Conservation (phyloP, 768 basidiomycete species). For the Boletellus emodensis region DNA sequence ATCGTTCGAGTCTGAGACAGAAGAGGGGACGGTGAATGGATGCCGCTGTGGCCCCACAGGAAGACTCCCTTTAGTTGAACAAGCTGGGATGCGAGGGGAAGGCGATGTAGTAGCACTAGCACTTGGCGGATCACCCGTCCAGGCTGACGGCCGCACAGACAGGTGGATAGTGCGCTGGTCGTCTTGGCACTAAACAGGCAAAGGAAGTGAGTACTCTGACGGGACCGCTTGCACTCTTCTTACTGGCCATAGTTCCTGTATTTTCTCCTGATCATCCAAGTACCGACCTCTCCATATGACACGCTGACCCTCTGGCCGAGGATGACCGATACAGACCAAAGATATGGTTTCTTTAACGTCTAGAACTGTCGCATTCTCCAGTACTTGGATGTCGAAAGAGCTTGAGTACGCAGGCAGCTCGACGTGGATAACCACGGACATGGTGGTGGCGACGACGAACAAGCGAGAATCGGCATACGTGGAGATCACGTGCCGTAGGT, state of each 20-base stretch:
- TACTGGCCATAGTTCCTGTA: conserved; percentile 71
- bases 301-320: conserved; percentile 66
- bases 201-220: conserved; percentile 5
- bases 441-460: conserved; percentile 7
- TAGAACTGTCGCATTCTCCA: conserved; percentile 45
- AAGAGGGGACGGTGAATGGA: not conserved
- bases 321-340: conserved; percentile 56
- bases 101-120: conserved; percentile 12
- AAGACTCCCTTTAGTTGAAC: not conserved
- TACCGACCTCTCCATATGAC: conserved; percentile 73
- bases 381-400: conserved; percentile 57
- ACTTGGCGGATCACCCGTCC: conserved; percentile 54
- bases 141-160: conserved; percentile 76
- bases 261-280: conserved; percentile 59
- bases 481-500: conserved; percentile 27
- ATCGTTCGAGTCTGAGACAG: not conserved
- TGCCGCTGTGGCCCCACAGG: not conserved
- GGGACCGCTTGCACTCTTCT: conserved; percentile 10
- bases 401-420: conserved; percentile 73
- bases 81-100: not conserved
- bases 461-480: conserved; percentile 16
- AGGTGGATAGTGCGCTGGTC: conserved; percentile 67
- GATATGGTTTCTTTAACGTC: conserved; percentile 69
- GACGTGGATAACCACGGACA: conserved; percentile 47
- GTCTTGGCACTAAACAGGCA: conserved; percentile 41